Conservation (phyloP, 163 green algal genomes). For the Chlamydomonas reinhardtii region DNA sequence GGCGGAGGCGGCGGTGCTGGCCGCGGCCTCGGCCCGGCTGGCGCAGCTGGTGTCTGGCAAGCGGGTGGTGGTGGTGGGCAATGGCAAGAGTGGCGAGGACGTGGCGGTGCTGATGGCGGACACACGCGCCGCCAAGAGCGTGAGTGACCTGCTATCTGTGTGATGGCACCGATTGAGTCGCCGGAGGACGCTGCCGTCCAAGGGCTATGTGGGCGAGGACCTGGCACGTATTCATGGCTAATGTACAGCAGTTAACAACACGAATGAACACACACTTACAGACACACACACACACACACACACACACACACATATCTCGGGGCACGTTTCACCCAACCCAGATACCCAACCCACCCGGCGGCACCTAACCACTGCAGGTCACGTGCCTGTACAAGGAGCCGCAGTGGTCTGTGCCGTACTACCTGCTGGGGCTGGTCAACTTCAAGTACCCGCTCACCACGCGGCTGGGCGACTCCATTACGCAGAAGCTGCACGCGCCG, state of each 20-base stretch:
- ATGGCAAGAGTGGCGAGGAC: conserved; percentile 40
- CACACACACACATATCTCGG: no score
- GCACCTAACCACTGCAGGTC: neutral
- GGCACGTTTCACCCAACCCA: no score
- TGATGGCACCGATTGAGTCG: no score
- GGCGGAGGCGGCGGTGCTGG: neutral
- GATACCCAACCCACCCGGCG: no score
- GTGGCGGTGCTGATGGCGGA: neutral
- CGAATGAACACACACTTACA: no score
- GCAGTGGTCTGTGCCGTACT: neutral
- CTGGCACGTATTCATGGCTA: no score
- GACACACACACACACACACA: no score
- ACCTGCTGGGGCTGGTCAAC: neutral
- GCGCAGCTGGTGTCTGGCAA: neutral
- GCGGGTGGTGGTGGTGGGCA: conserved; percentile 53
- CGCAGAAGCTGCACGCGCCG: neutral
- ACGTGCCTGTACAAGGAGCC: neutral
- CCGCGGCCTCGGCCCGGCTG: neutral
- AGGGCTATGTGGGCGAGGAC: no score
- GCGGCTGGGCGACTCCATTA: neutral
- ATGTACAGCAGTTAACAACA: no score
- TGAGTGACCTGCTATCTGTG: neutral
- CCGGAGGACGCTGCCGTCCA: no score
- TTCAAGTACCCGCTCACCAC: neutral
- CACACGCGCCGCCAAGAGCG: neutral